phyloP scores from a whole-genome alignment of 2,329 filamentous ascomycete genomes.

The Monosporascus sp. region DNA sequence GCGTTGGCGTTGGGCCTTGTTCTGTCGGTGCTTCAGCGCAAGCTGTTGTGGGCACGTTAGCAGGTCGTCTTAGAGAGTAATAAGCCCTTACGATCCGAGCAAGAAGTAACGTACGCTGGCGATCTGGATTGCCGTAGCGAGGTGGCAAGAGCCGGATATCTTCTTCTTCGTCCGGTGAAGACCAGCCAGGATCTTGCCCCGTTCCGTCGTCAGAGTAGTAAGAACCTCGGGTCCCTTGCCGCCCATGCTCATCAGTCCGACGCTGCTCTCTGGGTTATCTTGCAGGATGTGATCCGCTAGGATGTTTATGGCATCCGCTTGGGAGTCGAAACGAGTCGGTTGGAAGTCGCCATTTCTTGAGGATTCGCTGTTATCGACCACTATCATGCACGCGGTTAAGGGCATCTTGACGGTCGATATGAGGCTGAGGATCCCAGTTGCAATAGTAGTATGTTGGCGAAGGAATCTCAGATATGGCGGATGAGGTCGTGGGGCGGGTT shows the following conservation, averaged over 20 bases:
- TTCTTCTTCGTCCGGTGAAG: conserved; percentile 85
- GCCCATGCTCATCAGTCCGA: conserved; percentile 98
- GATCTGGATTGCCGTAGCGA: conserved; percentile 92
- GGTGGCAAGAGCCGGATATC: conserved; percentile 82
- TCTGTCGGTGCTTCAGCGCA: conserved; percentile 94
- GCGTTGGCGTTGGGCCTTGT: conserved; percentile 92
- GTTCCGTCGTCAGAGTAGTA: conserved; percentile 91
- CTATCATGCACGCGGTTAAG: conserved; percentile 98
- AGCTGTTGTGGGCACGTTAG: conserved; percentile 49
- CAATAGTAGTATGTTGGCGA: too few species aligned
- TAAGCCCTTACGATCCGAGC: neutral
- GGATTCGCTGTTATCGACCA: conserved; percentile 99
- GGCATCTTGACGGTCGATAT: conserved; percentile 66
- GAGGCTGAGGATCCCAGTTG: neutral
- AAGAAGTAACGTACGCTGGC: conserved; percentile 65
- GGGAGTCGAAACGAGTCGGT: conserved; percentile 92
- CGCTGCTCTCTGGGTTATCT: conserved; percentile 92
- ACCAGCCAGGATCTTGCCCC: conserved; percentile 90
- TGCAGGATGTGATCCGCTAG: conserved; percentile 95
- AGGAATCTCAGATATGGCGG: too few species aligned
- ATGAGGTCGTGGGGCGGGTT: conserved; percentile 1
- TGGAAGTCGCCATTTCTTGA: conserved; percentile 92
- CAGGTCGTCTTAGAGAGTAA: too few species aligned
- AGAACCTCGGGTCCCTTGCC: conserved; percentile 96
- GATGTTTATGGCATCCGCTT: conserved; percentile 90